phyloP scores from a whole-genome alignment of 371 early-diverging fungal genomes.

The Syncephalastrum sp. region DNA sequence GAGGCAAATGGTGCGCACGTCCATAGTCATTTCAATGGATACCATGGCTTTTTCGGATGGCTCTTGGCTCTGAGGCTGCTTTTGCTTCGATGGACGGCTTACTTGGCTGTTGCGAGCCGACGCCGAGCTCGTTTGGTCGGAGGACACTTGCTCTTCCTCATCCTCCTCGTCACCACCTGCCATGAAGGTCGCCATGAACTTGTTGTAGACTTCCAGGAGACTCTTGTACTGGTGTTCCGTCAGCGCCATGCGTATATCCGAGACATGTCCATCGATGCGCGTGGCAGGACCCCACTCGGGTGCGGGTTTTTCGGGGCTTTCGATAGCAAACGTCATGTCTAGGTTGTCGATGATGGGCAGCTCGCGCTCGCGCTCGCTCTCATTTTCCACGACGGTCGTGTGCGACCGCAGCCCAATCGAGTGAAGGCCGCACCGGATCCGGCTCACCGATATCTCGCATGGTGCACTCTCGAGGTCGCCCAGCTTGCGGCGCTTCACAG shows the following conservation, averaged over 20 bases:
- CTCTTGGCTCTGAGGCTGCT: not conserved
- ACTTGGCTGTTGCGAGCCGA: conserved; percentile 2
- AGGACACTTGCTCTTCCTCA: conserved; percentile 5
- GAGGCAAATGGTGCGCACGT: conserved; percentile 23
- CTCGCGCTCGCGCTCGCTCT: conserved; percentile 26
- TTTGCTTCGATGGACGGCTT: not conserved
- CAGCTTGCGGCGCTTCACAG: conserved; percentile 25
- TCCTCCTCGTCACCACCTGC: conserved; percentile 17
- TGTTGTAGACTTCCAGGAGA: conserved; percentile 62
- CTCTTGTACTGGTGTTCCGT: conserved; percentile 81
- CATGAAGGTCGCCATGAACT: conserved; percentile 61
- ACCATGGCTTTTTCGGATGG: conserved; percentile 1
- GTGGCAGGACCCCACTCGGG: conserved; percentile 39
- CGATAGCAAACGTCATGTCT: conserved; percentile 68
- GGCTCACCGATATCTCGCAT: conserved; percentile 40
- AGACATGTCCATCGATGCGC: conserved; percentile 66
- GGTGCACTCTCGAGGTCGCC: conserved; percentile 18
- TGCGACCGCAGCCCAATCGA: conserved; percentile 68
- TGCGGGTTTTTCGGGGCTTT: conserved; percentile 26
- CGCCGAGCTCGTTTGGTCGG: not conserved
- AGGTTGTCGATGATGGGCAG: conserved; percentile 84
- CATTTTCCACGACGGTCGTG: conserved; percentile 26
- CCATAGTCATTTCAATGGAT: conserved; percentile 22
- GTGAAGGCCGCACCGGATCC: conserved; percentile 67
- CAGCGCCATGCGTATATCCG: conserved; percentile 76